Conservation (phyloP, 2,329 filamentous ascomycete genomes). For the Microdochium bolleyi region DNA sequence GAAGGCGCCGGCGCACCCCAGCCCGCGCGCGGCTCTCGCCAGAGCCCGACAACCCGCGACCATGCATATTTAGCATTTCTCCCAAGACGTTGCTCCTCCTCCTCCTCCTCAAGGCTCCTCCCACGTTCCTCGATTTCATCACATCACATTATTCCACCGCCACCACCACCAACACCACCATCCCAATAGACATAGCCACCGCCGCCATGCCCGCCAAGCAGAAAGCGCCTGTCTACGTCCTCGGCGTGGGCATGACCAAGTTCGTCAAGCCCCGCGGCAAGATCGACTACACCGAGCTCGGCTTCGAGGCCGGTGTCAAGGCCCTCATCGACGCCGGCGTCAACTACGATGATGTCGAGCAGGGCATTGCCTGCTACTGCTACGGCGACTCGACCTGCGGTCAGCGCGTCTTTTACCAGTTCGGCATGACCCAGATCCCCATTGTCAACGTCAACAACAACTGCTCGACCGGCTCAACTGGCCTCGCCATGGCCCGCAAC, state of each 20-base stretch:
- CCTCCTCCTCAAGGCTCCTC: too few species aligned
- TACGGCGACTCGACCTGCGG: slow-evolving; percentile 94
- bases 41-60: neutral
- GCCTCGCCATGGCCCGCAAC: slow-evolving; percentile 74
- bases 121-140: too few species aligned
- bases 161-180: neutral
- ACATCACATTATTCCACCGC: too few species aligned
- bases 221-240: slow-evolving; percentile 65
- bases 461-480: slow-evolving; percentile 92
- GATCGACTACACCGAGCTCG: slow-evolving; percentile 90
- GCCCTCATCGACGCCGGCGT: slow-evolving; percentile 80
- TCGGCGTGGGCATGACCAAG: slow-evolving; percentile 98
- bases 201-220: slow-evolving; percentile 38
- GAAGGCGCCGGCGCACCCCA: neutral
- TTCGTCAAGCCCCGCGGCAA: slow-evolving; percentile 96
- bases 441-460: slow-evolving; percentile 99
- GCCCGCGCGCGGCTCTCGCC: neutral
- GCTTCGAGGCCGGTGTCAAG: slow-evolving; percentile 87
- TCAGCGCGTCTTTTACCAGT: slow-evolving; percentile 97
- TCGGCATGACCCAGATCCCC: slow-evolving; percentile 93
- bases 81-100: too few species aligned
- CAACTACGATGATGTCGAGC: slow-evolving; percentile 93
- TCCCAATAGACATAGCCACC: neutral
- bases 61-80: too few species aligned
- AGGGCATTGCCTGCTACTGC: slow-evolving; percentile 95